These are phyloP conservation scores for Conringia planisiliqua DNA, from an alignment of 345 rosid genomes.

Conservation along the genomic window DNA sequence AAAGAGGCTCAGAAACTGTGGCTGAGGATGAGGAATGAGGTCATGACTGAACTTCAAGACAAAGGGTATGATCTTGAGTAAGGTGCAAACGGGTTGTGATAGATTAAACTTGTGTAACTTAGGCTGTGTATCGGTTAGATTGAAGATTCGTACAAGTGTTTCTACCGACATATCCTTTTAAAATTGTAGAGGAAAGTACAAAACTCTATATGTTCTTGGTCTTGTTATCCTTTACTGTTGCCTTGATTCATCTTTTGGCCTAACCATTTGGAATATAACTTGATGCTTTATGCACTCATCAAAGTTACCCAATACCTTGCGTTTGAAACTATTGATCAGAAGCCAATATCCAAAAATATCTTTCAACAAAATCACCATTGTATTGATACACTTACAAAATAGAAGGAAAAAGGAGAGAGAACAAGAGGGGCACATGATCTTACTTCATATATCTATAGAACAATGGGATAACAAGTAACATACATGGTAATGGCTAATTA, in stretches of 20 bases:
- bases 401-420: neutral
- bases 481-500: conserved; percentile 30
- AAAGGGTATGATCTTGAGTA: conserved; percentile 73
- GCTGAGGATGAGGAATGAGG: conserved; percentile 90
- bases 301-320: neutral
- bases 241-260: neutral
- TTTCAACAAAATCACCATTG: neutral
- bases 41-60: conserved; percentile 72
- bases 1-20: conserved; percentile 77
- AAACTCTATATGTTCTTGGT: neutral
- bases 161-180: neutral
- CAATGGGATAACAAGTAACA: conserved; percentile 24
- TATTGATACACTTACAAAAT: neutral
- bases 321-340: neutral
- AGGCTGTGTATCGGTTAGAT: conserved; percentile 8
- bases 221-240: conserved; percentile 3
- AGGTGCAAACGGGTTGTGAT: conserved; percentile 4
- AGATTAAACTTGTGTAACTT: conserved; percentile 9
- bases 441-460: conserved; percentile 27
- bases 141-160: conserved; percentile 4
- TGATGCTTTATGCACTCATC: neutral
- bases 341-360: neutral
- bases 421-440: conserved; percentile 10
- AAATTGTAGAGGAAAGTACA: neutral
- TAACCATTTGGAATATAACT: neutral